phyloP scores from a whole-genome alignment of 306 rosid genomes.

The Begonia peltatifolia region DNA sequence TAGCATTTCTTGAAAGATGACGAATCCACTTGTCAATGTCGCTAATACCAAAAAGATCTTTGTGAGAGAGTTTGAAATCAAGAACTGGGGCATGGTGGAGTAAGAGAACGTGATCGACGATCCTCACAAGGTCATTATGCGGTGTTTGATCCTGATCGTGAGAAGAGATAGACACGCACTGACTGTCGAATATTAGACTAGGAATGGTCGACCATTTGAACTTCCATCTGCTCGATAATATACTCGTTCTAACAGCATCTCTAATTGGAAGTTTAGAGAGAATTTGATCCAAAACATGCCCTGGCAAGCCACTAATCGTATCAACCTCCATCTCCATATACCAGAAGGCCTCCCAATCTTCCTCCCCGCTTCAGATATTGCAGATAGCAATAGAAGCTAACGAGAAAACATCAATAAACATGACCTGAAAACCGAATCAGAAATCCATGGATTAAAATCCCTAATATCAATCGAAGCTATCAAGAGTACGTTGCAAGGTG shows the following conservation, averaged over 20 bases:
- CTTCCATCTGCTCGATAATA: conserved; percentile 60
- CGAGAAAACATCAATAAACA: too few relatives aligned
- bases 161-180: conserved; percentile 14
- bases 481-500: too few relatives aligned
- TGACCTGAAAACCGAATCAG: too few relatives aligned
- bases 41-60: conserved; percentile 21
- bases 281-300: conserved; percentile 33
- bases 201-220: conserved; percentile 39
- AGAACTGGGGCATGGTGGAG: conserved; percentile 38
- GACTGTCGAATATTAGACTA: conserved; percentile 40
- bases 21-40: conserved; percentile 46
- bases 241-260: conserved; percentile 47
- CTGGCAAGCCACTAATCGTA: conserved; percentile 38
- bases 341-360: conserved; percentile 15
- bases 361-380: conserved; percentile 17
- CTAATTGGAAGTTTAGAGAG: conserved; percentile 29
- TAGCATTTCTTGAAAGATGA: conserved; percentile 28
- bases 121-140: conserved; percentile 28
- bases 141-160: conserved; percentile 18
- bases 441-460: too few relatives aligned
- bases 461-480: too few relatives aligned
- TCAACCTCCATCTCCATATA: conserved; percentile 30
- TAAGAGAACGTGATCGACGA: conserved; percentile 53
- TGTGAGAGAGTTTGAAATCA: conserved; percentile 44
- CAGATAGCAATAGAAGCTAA: conserved; percentile 6